Base-by-base conservation (phyloP, 129 eudicot species). In the Lactuca saligna region DNA sequence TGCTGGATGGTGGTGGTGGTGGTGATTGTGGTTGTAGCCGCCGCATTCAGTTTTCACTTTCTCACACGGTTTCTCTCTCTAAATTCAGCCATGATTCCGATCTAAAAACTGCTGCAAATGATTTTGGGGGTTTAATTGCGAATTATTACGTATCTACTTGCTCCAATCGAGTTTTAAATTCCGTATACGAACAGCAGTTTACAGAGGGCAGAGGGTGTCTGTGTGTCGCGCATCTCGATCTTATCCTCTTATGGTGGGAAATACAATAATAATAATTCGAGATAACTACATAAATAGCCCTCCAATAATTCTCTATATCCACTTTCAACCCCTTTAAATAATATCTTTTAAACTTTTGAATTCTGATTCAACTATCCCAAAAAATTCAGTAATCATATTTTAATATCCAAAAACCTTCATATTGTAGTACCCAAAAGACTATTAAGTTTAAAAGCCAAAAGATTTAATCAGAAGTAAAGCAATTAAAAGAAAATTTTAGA, bases 151-250 rank as follows among this genome's bases (percentile, higher is more conserved):
- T 65, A 8, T 66, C 33, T 50, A 65, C 57, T 65, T 65, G 57
- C 57, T 50, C 7, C 70, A 65, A 65, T 64, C 35, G 35, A 39
- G 29, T 0, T 65, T 65, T 65, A 32, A 31, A 65, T 50, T 31
- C 48, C 60, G 41, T 17, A 56, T 42, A 29, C 72, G 55, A 14
- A 74, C 78, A 74, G 78, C 48, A 74, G 66, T 65, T 42, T 54
- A 55, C 50, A 74, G 57, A 33, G 60, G 32, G 46, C 50, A 74
- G 57, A 33, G 60, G 32, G 46, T 31, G 48, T 59, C 44, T 54
- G 54, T 15, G 77, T 62, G 61, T 53, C 14, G 54, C 54, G 78
- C 25, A 56, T 64, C 58, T 65, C 34, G 71, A 74, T 74, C 65
- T 74, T 65, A 74, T 74, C 78, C 37, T 57, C 32, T 6, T 44